Evolutionary conservation across 192 early-diverging fungal genomes (phyloP).

Genomic region (Phycomyces nitens): DNA sequence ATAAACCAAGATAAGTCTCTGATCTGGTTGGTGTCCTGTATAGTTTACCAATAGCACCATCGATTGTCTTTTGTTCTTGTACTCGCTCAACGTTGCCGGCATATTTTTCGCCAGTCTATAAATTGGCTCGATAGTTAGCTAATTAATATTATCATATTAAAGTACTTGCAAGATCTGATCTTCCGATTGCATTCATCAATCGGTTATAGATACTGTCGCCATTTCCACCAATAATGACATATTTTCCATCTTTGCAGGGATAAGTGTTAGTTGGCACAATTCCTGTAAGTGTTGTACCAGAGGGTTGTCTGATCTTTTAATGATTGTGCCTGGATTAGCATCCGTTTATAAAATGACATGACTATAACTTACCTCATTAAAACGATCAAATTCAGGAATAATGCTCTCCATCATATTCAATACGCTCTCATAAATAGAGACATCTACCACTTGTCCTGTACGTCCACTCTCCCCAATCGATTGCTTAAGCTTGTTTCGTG

Average conservation of each 20-base stretch:
- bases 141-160: neutral
- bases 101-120: conserved; percentile 36
- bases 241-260: conserved; percentile 40
- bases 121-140: neutral
- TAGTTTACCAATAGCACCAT: conserved; percentile 38
- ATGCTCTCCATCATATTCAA: conserved; percentile 49
- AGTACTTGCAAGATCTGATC: conserved; percentile 36
- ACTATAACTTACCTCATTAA: conserved; percentile 29
- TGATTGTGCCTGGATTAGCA: neutral
- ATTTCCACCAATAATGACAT: conserved; percentile 52
- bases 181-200: conserved; percentile 39
- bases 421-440: conserved; percentile 48
- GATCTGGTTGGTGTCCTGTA: neutral
- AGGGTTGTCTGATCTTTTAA: conserved; percentile 42
- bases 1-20: neutral
- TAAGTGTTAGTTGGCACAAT: conserved; percentile 50
- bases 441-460: conserved; percentile 48
- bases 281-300: conserved; percentile 49
- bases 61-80: conserved; percentile 36
- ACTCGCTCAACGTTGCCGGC: conserved; percentile 44
- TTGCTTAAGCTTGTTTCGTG: conserved; percentile 30
- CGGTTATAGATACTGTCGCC: conserved; percentile 48
- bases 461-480: neutral
- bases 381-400: conserved; percentile 48
- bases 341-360: neutral